Evolutionary conservation across 768 basidiomycete genomes (phyloP).

Genomic region (Boletus subcaerulescens): DNA sequence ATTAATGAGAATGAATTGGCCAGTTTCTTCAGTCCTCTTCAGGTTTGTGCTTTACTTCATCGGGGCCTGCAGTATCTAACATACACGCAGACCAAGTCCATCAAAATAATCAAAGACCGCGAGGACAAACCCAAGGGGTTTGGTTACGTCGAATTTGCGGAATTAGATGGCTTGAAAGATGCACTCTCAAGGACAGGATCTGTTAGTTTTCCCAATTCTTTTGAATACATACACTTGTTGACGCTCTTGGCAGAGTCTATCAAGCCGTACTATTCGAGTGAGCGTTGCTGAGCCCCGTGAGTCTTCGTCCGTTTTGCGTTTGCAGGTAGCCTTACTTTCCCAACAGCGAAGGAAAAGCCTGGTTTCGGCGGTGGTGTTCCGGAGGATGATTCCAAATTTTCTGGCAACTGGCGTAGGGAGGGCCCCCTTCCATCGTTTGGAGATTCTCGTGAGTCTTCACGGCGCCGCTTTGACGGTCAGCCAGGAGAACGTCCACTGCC

Average conservation of each 20-base stretch:
- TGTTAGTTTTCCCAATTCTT: constrained; percentile 42
- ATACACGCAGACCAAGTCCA: constrained; percentile 59
- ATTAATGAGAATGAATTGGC: constrained; percentile 80
- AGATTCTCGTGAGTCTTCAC: constrained; percentile 60
- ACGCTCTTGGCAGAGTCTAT: constrained; percentile 48
- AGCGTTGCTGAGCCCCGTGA: constrained; percentile 95
- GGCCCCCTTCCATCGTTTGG: constrained; percentile 74
- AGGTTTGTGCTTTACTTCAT: constrained; percentile 40
- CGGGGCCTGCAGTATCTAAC: background rate
- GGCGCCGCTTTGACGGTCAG: constrained; percentile 64
- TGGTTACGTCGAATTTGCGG: constrained; percentile 95
- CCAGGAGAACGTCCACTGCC: constrained; percentile 41
- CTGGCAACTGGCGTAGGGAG: constrained; percentile 81
- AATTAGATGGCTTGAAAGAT: constrained; percentile 80
- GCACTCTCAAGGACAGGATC: constrained; percentile 70
- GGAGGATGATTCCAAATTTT: constrained; percentile 80
- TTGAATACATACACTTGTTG: background rate
- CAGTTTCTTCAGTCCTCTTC: constrained; percentile 67
- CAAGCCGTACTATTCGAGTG: constrained; percentile 79
- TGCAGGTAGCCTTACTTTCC: constrained; percentile 8
- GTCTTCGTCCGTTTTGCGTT: constrained; percentile 32
- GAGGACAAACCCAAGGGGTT: constrained; percentile 98
- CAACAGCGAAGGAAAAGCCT: constrained; percentile 70
- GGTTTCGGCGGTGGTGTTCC: constrained; percentile 48
- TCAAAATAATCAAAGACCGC: constrained; percentile 90